These are phyloP conservation scores for Xenoacremonium recifei DNA, from an alignment of 2,329 filamentous ascomycete species.

Conservation along the genomic window DNA sequence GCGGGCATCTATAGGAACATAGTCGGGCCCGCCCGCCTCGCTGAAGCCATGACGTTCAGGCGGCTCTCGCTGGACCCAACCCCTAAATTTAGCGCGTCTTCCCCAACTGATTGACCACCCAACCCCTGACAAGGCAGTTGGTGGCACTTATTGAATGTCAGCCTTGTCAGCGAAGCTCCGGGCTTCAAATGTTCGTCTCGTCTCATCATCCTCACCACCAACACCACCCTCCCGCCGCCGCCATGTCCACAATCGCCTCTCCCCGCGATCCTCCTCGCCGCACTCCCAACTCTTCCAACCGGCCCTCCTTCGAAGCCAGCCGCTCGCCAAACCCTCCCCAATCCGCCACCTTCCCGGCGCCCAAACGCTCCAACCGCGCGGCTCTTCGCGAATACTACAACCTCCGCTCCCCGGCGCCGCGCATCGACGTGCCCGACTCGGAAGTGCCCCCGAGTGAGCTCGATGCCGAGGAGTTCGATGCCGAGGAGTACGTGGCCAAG, in stretches of 20 bases:
- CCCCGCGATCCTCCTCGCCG: slow-evolving; percentile 58
- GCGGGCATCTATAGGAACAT: neutral
- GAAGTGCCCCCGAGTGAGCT: slow-evolving; percentile 69
- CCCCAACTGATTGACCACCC: slow-evolving; percentile 18
- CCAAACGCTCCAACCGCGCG: slow-evolving; percentile 68
- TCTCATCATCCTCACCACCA: neutral
- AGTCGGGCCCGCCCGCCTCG: slow-evolving; percentile 16
- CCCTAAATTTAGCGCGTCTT: slow-evolving; percentile 17
- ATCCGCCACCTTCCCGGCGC: slow-evolving; percentile 35
- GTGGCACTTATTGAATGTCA: no score
- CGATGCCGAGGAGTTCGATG: slow-evolving; percentile 70
- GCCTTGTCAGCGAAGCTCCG: neutral
- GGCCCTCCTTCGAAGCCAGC: slow-evolving; percentile 67
- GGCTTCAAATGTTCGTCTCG: neutral
- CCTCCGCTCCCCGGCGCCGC: slow-evolving; percentile 48
- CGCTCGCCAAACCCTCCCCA: slow-evolving; percentile 43
- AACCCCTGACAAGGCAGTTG: slow-evolving; percentile 21
- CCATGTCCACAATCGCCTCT: slow-evolving; percentile 65
- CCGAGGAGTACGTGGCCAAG: slow-evolving; percentile 63
- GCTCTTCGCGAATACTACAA: slow-evolving; percentile 96
- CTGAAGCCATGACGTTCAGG: slow-evolving; percentile 21
- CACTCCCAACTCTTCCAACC: slow-evolving; percentile 70
- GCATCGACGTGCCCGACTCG: slow-evolving; percentile 46
- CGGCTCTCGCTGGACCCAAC: slow-evolving; percentile 17
- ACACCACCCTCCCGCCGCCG: slow-evolving; percentile 1